Percentiles rank a stretch among this genome's conserved stretches.
Conservation (phyloP, 345 rosid genomes). For the Eutrema japonicum region DNA sequence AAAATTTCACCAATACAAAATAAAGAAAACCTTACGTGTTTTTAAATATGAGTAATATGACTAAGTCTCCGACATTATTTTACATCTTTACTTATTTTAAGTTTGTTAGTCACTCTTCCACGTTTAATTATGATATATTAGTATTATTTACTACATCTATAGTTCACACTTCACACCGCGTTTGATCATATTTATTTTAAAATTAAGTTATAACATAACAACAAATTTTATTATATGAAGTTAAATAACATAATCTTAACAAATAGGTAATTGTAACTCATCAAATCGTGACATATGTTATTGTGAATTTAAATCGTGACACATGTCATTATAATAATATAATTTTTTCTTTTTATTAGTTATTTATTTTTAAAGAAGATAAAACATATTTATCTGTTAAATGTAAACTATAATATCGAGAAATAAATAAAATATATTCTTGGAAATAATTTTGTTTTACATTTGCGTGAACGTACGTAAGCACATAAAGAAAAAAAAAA, state of each 20-base stretch:
- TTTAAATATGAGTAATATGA: constrained; percentile 11
- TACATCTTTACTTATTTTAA: constrained; percentile 6
- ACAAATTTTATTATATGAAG: too few species aligned
- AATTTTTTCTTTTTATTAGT: too few species aligned
- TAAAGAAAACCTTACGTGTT: background rate
- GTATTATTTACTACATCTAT: background rate
- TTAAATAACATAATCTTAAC: too few species aligned
- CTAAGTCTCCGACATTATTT: constrained; percentile 21
- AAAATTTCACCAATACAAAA: background rate
- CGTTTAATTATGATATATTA: background rate
- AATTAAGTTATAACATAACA: background rate
- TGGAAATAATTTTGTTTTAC: background rate
- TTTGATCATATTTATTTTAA: background rate
- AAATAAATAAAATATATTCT: background rate
- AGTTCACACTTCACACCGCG: background rate
- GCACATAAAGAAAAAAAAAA: background rate
- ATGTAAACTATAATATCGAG: too few species aligned
- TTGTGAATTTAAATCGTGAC: too few species aligned
- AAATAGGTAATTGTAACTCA: too few species aligned
- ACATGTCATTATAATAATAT: too few species aligned
- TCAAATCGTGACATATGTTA: too few species aligned
- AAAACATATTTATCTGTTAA: too few species aligned
- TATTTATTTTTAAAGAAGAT: too few species aligned
- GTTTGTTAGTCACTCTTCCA: background rate
- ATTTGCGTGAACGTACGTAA: constrained; percentile 3